These are phyloP conservation scores for Quercus variabilis DNA, from an alignment of 306 rosid species.

Conservation along the genomic window DNA sequence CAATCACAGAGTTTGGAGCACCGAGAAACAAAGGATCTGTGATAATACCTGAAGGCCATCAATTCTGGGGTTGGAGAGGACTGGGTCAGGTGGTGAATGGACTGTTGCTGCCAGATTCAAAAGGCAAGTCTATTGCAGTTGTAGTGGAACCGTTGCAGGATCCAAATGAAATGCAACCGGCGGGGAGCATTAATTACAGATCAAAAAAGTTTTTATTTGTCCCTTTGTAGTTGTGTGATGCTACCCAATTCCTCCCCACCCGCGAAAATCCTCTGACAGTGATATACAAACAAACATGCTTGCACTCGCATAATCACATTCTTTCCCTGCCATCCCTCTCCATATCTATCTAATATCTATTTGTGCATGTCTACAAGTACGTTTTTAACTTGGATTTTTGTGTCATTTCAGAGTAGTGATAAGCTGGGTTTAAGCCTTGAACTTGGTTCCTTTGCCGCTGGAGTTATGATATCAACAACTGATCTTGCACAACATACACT, in stretches of 20 bases:
- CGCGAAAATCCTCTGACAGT: not conserved
- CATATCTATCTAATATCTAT: not conserved
- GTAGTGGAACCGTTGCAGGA: no score
- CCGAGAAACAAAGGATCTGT: no score
- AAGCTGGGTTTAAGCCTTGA: constrained; percentile 96
- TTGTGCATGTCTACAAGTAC: constrained; percentile 16
- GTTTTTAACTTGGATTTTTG: constrained; percentile 21
- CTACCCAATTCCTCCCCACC: constrained; percentile 13
- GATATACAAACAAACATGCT: constrained; percentile 3
- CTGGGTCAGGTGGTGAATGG: no score
- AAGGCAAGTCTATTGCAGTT: no score
- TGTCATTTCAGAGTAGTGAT: constrained; percentile 89
- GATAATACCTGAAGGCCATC: no score
- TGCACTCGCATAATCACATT: not conserved
- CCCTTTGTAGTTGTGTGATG: constrained; percentile 8
- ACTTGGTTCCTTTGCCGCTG: constrained; percentile 97
- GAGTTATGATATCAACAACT: constrained; percentile 98
- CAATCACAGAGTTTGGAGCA: no score
- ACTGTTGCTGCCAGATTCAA: no score
- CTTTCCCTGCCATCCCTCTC: not conserved
- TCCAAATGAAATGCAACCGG: no score
- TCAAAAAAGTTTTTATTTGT: constrained; percentile 7
- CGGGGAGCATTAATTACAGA: no score
- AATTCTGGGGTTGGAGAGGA: no score
- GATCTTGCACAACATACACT: constrained; percentile 99